Percentiles rank a stretch among this genome's conserved stretches.
Conservation (phyloP, 352 stramenopile species). For the Pythium guiyangense region DNA sequence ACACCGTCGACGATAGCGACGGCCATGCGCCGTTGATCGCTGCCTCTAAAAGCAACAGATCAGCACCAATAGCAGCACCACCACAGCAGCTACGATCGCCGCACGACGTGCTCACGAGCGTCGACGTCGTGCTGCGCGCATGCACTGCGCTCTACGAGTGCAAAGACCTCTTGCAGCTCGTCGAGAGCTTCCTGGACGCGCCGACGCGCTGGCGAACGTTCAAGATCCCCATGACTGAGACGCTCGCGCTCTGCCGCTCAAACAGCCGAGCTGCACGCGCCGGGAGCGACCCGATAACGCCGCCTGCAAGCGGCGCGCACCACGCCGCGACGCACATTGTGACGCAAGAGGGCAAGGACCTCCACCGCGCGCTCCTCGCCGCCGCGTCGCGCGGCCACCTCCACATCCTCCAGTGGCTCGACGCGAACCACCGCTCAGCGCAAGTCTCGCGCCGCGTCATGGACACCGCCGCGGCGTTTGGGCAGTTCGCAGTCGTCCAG, state of each 20-base stretch:
- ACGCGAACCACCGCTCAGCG: conserved; percentile 8
- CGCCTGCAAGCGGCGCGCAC: background rate
- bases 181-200: conserved; percentile 12
- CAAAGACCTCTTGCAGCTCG: conserved; percentile 8
- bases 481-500: conserved; percentile 18
- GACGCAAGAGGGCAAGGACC: conserved; percentile 3
- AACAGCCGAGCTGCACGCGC: conserved; percentile 8
- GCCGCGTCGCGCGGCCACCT: conserved; percentile 13
- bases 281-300: conserved; percentile 1
- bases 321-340: conserved; percentile 10
- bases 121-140: conserved; percentile 4
- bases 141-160: conserved; percentile 6
- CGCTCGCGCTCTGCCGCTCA: conserved; percentile 10
- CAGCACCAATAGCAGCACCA: too few relatives aligned
- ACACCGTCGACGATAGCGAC: too few relatives aligned
- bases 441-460: conserved; percentile 19
- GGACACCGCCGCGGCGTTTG: conserved; percentile 26
- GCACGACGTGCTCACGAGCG: conserved; percentile 3
- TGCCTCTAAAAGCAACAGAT: background rate
- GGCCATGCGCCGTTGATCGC: too few relatives aligned
- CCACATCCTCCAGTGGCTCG: conserved; percentile 21
- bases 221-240: conserved; percentile 14
- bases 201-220: conserved; percentile 9
- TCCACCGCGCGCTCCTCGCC: conserved; percentile 14
- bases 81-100: background rate